Conservation (phyloP, 140 eudicot species). For the Cichorium intybus region DNA sequence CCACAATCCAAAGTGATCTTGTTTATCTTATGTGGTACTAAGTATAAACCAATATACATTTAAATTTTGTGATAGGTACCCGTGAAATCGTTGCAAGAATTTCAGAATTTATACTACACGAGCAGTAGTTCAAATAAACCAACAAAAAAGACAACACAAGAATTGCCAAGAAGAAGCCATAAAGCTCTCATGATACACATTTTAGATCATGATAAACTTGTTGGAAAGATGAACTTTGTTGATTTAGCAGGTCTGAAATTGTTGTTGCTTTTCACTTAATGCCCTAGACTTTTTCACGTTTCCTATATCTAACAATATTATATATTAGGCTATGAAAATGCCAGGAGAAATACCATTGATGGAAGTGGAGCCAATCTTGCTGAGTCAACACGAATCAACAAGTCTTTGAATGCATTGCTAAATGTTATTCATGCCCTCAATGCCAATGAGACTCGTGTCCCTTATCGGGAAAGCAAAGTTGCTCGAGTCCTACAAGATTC, state of each 20-base stretch:
- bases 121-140: constrained; percentile 25
- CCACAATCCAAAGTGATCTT: neutral
- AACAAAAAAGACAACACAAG: constrained; percentile 38
- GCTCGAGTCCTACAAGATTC: constrained; percentile 78
- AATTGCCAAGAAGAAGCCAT: constrained; percentile 59
- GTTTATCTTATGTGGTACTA: neutral
- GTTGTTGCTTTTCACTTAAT: neutral
- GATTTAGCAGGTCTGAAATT: constrained; percentile 71
- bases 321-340: constrained; percentile 70
- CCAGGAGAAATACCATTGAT: constrained; percentile 48
- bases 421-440: constrained; percentile 76
- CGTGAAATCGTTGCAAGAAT: constrained; percentile 54
- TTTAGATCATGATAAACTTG: constrained; percentile 36
- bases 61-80: constrained; percentile 42
- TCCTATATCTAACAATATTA: neutral
- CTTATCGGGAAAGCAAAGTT: constrained; percentile 86
- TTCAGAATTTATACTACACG: constrained; percentile 41
- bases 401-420: constrained; percentile 59
- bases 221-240: constrained; percentile 73
- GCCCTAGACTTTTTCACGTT: neutral
- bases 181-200: constrained; percentile 65
- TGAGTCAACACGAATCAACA: constrained; percentile 61
- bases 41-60: neutral
- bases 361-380: constrained; percentile 38
- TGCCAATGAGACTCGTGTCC: constrained; percentile 66